phyloP scores from a whole-genome alignment of 2,329 filamentous ascomycete genomes.

The Capronia epimyces region DNA sequence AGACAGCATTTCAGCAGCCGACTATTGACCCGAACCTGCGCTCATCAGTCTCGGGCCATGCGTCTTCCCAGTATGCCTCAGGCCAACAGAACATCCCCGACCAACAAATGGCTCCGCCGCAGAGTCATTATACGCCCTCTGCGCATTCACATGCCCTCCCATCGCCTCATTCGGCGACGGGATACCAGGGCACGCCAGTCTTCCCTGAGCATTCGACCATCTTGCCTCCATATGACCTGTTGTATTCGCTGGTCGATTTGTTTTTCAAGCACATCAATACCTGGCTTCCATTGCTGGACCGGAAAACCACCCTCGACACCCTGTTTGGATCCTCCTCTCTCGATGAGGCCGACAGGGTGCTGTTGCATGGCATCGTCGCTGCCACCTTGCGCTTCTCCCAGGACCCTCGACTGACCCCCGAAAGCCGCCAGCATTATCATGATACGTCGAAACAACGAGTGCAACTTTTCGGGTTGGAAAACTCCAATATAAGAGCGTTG shows the following conservation, averaged over 20 bases:
- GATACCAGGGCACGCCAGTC: conserved; percentile 18
- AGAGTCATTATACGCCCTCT: conserved; percentile 26
- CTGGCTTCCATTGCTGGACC: conserved; percentile 86
- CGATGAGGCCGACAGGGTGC: conserved; percentile 67
- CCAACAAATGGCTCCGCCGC: conserved; percentile 12
- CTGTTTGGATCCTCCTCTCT: conserved; percentile 72
- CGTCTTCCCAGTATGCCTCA: conserved; percentile 20
- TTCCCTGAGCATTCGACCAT: conserved; percentile 33
- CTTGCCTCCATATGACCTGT: conserved; percentile 66
- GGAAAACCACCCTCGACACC: conserved; percentile 71
- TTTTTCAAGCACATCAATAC: conserved; percentile 77
- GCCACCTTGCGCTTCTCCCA: conserved; percentile 80
- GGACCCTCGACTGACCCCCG: conserved; percentile 67
- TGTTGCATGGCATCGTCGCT: conserved; percentile 83
- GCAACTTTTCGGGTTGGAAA: conserved; percentile 78
- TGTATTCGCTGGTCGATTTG: conserved; percentile 67
- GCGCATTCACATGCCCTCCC: conserved; percentile 25
- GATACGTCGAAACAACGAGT: conserved; percentile 79
- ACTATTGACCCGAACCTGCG: conserved; percentile 23
- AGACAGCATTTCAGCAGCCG: conserved; percentile 17
- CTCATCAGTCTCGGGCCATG: conserved; percentile 19
- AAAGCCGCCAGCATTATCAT: conserved; percentile 69
- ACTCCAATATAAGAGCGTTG: conserved; percentile 79
- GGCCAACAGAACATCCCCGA: conserved; percentile 11
- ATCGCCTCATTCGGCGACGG: conserved; percentile 24